phyloP scores from a whole-genome alignment of 345 rosid species.

The Noccaea bulbosa region DNA sequence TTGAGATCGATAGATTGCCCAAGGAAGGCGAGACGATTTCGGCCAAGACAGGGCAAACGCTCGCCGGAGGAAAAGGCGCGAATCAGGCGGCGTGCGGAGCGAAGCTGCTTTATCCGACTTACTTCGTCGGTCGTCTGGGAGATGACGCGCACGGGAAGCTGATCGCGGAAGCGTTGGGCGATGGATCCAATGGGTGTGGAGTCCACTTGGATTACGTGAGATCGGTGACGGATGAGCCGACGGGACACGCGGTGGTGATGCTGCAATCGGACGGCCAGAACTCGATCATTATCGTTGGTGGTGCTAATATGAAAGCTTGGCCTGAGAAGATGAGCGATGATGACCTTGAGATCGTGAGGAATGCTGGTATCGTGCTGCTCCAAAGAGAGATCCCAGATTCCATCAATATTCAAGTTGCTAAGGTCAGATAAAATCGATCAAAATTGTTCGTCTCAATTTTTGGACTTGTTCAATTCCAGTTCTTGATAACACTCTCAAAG shows the following conservation, averaged over 20 bases:
- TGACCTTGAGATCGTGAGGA: conserved; percentile 68
- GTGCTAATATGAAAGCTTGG: conserved; percentile 87
- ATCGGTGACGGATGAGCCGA: conserved; percentile 54
- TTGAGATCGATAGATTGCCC: conserved; percentile 83
- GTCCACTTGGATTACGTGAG: conserved; percentile 64
- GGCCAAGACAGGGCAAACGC: conserved; percentile 72
- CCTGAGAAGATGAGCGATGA: conserved; percentile 57
- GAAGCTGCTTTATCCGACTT: conserved; percentile 73
- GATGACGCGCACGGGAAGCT: conserved; percentile 82
- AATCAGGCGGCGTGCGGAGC: conserved; percentile 95
- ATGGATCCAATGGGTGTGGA: conserved; percentile 50
- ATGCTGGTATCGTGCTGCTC: conserved; percentile 85
- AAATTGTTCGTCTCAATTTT: not conserved
- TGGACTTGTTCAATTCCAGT: not conserved
- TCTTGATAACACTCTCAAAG: not conserved
- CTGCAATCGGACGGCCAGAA: conserved; percentile 86
- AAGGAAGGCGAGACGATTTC: conserved; percentile 81
- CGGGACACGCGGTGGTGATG: conserved; percentile 99
- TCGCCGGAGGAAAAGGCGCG: conserved; percentile 95
- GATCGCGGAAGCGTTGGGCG: conserved; percentile 61
- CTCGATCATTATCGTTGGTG: conserved; percentile 91
- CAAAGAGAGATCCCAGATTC: conserved; percentile 96
- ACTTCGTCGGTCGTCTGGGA: conserved; percentile 81
- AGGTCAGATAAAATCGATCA: conserved; percentile 49
- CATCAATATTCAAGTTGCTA: conserved; percentile 84